Evolutionary conservation across 2,329 filamentous ascomycete genomes (phyloP).

Genomic region (Cercospora sp.): DNA sequence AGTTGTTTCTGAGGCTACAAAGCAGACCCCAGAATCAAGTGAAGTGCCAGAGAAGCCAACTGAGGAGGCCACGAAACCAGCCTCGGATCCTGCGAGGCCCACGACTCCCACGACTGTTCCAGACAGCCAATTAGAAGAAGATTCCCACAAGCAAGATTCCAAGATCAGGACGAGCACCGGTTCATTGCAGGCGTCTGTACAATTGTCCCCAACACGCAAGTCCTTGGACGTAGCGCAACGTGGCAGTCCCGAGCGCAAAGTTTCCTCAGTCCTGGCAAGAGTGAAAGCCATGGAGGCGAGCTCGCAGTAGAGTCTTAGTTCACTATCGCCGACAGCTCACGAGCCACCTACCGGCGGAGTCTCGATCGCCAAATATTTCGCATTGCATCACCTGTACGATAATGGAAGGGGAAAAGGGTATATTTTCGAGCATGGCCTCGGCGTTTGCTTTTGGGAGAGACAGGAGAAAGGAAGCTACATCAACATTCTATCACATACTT

Average conservation of each 20-base stretch:
- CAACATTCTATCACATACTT: not conserved
- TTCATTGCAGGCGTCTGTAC: slow-evolving; percentile 1
- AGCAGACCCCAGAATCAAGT: not conserved
- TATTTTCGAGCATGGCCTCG: slow-evolving; percentile 1
- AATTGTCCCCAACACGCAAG: slow-evolving; percentile 5
- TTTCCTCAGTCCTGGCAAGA: slow-evolving; percentile 26
- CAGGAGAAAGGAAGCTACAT: not conserved
- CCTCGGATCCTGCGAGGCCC: not conserved
- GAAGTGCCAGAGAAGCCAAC: not conserved
- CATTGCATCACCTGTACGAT: slow-evolving; percentile 6
- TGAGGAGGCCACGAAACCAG: not conserved
- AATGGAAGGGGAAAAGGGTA: not conserved
- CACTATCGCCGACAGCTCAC: not conserved
- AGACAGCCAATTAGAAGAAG: not conserved
- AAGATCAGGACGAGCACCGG: slow-evolving; percentile 2
- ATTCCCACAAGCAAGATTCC: not conserved
- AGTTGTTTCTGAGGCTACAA: not conserved
- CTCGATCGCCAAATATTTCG: not conserved
- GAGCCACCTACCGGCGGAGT: not conserved
- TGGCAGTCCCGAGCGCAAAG: slow-evolving; percentile 22
- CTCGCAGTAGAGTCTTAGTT: not conserved
- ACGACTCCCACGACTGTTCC: not conserved
- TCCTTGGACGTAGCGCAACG: slow-evolving; percentile 18
- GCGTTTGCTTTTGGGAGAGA: not conserved
- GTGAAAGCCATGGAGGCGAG: slow-evolving; percentile 30